Evolutionary conservation across 805 yeast species (phyloP), one percentile per base, ranked within the genome.

Genomic region (Wickerhamomyces kurtzmanii): DNA sequence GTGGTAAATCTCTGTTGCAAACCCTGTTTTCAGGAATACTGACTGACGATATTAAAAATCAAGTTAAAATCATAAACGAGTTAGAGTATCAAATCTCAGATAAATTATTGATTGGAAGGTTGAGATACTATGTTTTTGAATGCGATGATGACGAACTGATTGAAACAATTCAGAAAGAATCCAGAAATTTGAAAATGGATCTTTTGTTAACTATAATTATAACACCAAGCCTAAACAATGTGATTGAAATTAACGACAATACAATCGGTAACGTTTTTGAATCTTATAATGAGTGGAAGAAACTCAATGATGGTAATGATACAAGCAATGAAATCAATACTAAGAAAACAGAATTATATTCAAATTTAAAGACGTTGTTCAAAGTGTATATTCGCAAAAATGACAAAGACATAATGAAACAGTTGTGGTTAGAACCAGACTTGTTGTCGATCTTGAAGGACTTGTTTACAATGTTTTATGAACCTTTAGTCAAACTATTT

Each of bases 371-470:
- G 33, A 75, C 77, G 31, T 63, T 79, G 30, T 70, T 80, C 53
- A 75, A 69, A 34, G 53, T 80, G 12, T 67, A 67, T 37, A 58
- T 82, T 2, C 67, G 91, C 20, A 76, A 71, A 32, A 69, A 73
- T 20, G 98, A 89, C 46, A 86, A 84, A 47, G 71, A 74, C 31
- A 56, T 79, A 23, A 53, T 87, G 60, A 75, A 75, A 42, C 76
- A 77, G 44, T 48, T 87, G 23, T 84, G 95, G 94, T 74, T 72
- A 25, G 94, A 87, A 41, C 85, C 89, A 0, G 83, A 81, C 38
- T 57, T 93, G 25, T 75, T 86, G n/a, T 65, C 65, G 20, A 62
- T 89, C 23, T 59, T 87, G 32, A 80, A 80, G 38, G 83, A 82
- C 26, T 59, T 85, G 17, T 63, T 91, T 26, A 60, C 83, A 2